A percentile compares a stretch with the other conserved stretches of the same genome.
Evolutionary conservation across 2,329 filamentous ascomycete genomes (phyloP).

Genomic region (Tympanopsis confertula): DNA sequence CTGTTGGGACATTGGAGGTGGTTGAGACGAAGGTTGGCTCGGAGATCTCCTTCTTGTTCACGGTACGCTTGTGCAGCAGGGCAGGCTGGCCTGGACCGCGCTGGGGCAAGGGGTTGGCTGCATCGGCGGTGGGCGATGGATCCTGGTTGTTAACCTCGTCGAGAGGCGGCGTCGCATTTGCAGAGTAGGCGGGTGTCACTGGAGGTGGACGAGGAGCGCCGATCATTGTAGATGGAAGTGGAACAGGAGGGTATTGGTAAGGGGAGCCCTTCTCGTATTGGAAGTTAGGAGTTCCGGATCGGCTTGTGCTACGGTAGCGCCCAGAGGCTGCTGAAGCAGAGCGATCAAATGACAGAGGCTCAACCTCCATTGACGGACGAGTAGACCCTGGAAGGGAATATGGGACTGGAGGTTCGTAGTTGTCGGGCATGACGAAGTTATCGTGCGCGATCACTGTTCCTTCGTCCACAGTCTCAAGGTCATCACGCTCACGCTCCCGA

Average conservation of each 20-base stretch:
- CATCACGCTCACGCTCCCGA: slow-evolving; percentile 29
- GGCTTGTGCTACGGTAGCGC: slow-evolving; percentile 22
- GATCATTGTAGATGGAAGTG: slow-evolving; percentile 20
- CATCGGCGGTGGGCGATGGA: slow-evolving; percentile 14
- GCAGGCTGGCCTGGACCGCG: slow-evolving; percentile 8
- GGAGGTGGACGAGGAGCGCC: slow-evolving; percentile 29
- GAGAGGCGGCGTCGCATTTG: slow-evolving; percentile 39
- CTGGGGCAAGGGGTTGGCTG: slow-evolving; percentile 10
- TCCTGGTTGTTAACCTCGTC: slow-evolving; percentile 19
- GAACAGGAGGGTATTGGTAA: slow-evolving; percentile 4
- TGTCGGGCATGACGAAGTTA: slow-evolving; percentile 12
- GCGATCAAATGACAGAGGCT: slow-evolving; percentile 15
- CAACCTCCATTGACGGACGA: slow-evolving; percentile 21
- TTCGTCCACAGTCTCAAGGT: slow-evolving; percentile 34
- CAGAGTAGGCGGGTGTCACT: slow-evolving; percentile 32
- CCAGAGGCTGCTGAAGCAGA: slow-evolving; percentile 23
- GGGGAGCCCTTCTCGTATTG: slow-evolving; percentile 18
- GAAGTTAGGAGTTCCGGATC: slow-evolving; percentile 15
- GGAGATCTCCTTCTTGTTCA: slow-evolving; percentile 50
- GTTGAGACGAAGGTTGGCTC: slow-evolving; percentile 40
- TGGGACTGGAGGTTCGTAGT: slow-evolving; percentile 11
- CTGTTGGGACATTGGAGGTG: slow-evolving; percentile 11
- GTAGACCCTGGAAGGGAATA: slow-evolving; percentile 17
- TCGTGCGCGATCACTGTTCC: slow-evolving; percentile 19
- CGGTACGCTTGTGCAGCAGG: slow-evolving; percentile 35